Conservation (phyloP, 257 asterid species). For the Voacanga thouarsii region DNA sequence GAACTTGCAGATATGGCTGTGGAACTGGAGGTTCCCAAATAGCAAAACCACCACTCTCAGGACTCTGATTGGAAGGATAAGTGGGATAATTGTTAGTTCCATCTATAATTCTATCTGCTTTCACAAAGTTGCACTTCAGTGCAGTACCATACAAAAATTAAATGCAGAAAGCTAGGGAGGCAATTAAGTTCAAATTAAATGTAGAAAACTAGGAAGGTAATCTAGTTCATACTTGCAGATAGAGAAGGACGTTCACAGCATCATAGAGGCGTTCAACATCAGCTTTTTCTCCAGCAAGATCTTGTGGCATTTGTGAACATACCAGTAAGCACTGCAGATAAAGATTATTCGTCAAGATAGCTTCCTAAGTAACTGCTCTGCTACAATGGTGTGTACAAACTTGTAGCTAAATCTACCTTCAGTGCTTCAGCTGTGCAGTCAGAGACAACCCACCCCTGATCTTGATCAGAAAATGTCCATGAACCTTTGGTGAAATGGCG, state of each 20-base stretch:
- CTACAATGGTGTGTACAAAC: too few relatives aligned
- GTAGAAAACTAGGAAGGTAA: neutral
- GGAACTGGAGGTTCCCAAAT: conserved; percentile 41
- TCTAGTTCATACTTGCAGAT: conserved; percentile 21
- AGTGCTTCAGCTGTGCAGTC: conserved; percentile 75
- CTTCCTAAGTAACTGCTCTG: too few relatives aligned
- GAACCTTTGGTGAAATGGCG: conserved; percentile 73
- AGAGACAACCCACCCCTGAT: conserved; percentile 75
- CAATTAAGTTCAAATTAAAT: neutral
- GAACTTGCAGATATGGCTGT: conserved; percentile 59
- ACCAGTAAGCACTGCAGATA: conserved; percentile 39
- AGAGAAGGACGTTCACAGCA: conserved; percentile 29
- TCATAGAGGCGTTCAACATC: conserved; percentile 29
- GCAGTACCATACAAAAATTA: neutral
- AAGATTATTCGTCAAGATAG: neutral
- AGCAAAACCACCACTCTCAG: conserved; percentile 34
- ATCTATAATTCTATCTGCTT: neutral
- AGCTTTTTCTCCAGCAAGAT: conserved; percentile 32
- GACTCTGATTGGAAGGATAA: conserved; percentile 17
- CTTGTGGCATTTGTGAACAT: conserved; percentile 28
- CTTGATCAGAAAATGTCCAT: conserved; percentile 88
- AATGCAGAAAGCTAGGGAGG: neutral
- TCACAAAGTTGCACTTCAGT: neutral
- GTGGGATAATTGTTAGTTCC: neutral
- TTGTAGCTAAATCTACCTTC: conserved; percentile 34